A percentile compares a stretch with the other conserved stretches of the same genome.
Conservation (phyloP, 2,329 filamentous ascomycete genomes). For the Apiospora kogelbergensis region DNA sequence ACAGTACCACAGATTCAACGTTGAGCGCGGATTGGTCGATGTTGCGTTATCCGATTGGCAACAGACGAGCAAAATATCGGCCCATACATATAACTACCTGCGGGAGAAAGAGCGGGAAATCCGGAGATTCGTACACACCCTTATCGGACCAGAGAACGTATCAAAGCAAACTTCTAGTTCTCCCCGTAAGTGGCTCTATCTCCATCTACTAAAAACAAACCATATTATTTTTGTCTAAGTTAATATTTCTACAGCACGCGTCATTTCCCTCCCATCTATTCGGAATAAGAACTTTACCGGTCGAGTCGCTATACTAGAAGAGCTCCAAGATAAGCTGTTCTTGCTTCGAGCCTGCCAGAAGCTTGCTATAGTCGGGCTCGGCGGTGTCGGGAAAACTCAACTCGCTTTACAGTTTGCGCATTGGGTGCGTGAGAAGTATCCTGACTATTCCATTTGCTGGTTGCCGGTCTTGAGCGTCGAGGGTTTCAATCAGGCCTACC, state of each 20-base stretch:
- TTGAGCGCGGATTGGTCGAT: background rate
- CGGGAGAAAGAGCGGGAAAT: background rate
- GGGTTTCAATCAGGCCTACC: conserved; percentile 39
- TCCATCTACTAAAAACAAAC: too few relatives aligned
- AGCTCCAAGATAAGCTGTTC: too few relatives aligned
- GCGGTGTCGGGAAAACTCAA: conserved; percentile 43
- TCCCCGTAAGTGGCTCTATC: too few relatives aligned
- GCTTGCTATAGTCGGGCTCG: conserved; percentile 35
- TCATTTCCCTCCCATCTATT: too few relatives aligned
- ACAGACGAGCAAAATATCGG: background rate
- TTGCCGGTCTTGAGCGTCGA: conserved; percentile 38
- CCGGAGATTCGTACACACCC: background rate
- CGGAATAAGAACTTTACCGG: too few relatives aligned
- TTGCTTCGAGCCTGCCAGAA: conserved; percentile 15
- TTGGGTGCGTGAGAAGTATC: conserved; percentile 32
- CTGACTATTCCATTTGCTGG: conserved; percentile 43
- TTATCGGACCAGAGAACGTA: too few relatives aligned
- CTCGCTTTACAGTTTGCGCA: conserved; percentile 40
- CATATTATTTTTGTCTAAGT: too few relatives aligned
- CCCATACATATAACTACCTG: background rate
- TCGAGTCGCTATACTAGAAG: too few relatives aligned
- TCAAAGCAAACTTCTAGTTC: too few relatives aligned
- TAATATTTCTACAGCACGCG: too few relatives aligned
- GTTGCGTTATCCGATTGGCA: background rate
- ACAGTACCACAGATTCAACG: background rate